Percentiles rank a stretch among this genome's conserved stretches.
Evolutionary conservation across 306 rosid genomes (phyloP).

Genomic region (Fagus crenata): DNA sequence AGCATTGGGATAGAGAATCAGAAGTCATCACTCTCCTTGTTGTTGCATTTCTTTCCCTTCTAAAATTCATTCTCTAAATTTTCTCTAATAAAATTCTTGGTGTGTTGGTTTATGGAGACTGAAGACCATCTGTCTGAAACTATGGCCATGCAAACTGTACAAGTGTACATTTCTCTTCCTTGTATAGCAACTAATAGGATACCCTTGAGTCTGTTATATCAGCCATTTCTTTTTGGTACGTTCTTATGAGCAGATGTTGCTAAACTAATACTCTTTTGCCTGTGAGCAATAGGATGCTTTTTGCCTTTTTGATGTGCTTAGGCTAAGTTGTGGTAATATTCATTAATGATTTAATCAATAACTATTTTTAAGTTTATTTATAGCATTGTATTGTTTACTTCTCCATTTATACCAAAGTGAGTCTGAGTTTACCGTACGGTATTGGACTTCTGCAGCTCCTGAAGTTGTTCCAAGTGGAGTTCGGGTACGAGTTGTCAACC

Average conservation of each 20-base stretch:
- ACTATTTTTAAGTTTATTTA: neutral
- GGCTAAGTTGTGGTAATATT: neutral
- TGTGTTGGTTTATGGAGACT: neutral
- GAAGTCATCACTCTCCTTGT: neutral
- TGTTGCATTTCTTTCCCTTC: neutral
- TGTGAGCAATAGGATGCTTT: neutral
- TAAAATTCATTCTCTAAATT: neutral
- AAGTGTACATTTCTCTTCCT: neutral
- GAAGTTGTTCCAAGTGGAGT: slow-evolving; percentile 48
- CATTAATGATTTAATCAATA: neutral
- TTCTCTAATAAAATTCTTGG: neutral
- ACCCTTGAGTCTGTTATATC: neutral
- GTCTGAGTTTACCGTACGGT: slow-evolving; percentile 18
- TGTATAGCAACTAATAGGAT: slow-evolving; percentile 2
- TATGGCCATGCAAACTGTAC: slow-evolving; percentile 2
- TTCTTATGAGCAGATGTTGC: neutral
- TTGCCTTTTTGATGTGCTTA: neutral
- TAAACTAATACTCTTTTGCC: neutral
- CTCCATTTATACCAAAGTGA: slow-evolving; percentile 16
- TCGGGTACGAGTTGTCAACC: slow-evolving; percentile 61
- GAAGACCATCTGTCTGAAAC: slow-evolving; percentile 13
- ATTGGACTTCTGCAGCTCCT: slow-evolving; percentile 40
- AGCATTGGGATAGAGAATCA: neutral
- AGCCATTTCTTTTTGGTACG: neutral
- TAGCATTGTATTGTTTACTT: slow-evolving; percentile 16